These are phyloP conservation scores for Clarireedia hainanense DNA, from an alignment of 2,329 filamentous ascomycete species.

Conservation along the genomic window DNA sequence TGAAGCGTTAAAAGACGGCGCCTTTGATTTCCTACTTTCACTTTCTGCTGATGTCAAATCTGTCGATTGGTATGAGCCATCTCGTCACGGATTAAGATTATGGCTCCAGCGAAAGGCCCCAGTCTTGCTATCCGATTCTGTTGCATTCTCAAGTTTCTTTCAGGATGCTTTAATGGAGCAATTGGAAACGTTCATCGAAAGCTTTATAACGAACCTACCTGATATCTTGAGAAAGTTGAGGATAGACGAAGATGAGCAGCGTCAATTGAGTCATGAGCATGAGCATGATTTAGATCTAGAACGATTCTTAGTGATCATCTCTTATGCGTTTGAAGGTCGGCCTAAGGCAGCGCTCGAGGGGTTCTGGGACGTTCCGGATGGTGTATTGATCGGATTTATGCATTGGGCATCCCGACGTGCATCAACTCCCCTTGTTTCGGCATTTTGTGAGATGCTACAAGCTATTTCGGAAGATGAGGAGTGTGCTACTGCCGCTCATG, in stretches of 20 bases:
- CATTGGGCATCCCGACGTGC: conserved; percentile 95
- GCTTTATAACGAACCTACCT: conserved; percentile 91
- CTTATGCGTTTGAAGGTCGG: conserved; percentile 81
- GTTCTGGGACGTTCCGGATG: conserved; percentile 90
- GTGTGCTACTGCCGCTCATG: conserved; percentile 77
- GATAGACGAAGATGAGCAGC: conserved; percentile 82
- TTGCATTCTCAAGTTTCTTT: conserved; percentile 65
- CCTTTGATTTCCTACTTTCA: conserved; percentile 84
- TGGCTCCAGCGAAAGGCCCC: conserved; percentile 78
- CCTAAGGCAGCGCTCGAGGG: conserved; percentile 69
- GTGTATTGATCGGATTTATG: conserved; percentile 88
- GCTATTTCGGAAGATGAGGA: conserved; percentile 76
- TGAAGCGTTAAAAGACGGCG: conserved; percentile 75
- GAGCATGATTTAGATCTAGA: conserved; percentile 72
- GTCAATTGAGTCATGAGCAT: conserved; percentile 56
- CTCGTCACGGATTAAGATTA: conserved; percentile 71
- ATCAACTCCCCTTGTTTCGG: conserved; percentile 90
- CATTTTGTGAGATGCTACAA: conserved; percentile 93
- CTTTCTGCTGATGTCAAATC: conserved; percentile 74
- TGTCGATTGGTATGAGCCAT: conserved; percentile 80
- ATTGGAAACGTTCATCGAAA: conserved; percentile 80
- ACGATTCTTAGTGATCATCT: conserved; percentile 83
- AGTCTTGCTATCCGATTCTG: conserved; percentile 56
- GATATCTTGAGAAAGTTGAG: conserved; percentile 82
- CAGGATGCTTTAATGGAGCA: conserved; percentile 68